Percentiles rank a stretch among this genome's conserved stretches.
These are phyloP conservation scores for Tremella yokohamensis DNA, from an alignment of 768 basidiomycete genomes.

Conservation along the genomic window DNA sequence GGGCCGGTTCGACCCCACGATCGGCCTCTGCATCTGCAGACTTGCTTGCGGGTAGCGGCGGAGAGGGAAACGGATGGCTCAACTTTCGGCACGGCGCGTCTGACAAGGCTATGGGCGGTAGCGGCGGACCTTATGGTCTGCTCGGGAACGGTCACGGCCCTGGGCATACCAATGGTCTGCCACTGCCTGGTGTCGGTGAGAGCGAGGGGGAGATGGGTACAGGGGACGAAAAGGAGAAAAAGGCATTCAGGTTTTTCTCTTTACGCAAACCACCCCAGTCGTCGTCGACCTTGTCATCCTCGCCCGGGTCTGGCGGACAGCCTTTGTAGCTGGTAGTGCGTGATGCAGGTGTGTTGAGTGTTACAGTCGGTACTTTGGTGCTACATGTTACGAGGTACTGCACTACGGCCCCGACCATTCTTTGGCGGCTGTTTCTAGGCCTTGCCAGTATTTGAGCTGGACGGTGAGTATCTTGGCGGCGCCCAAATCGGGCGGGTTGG, in stretches of 20 bases:
- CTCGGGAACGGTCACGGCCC: not conserved
- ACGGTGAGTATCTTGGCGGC: constrained; percentile 62
- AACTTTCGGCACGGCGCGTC: not conserved
- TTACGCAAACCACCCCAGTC: constrained; percentile 17
- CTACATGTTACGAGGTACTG: too few species aligned
- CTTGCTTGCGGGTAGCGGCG: not conserved
- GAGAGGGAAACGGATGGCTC: not conserved
- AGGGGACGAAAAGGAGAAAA: constrained; percentile 6
- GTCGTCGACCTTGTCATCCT: not conserved
- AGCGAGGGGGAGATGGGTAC: not conserved
- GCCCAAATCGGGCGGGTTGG: constrained; percentile 57
- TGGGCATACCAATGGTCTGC: not conserved
- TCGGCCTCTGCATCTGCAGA: not conserved
- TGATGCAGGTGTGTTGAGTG: not conserved
- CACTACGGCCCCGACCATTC: constrained; percentile 42
- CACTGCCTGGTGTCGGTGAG: not conserved
- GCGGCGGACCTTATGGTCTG: not conserved
- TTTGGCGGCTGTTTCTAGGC: constrained; percentile 50
- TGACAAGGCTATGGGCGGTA: not conserved
- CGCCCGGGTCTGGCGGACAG: too few species aligned
- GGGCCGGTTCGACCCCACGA: constrained; percentile 10
- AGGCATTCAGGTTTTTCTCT: constrained; percentile 26
- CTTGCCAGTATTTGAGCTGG: constrained; percentile 66
- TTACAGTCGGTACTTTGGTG: not conserved
- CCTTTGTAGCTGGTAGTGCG: too few species aligned